Evolutionary conservation across 1,284 basidiomycete species (phyloP).

Genomic region (Coriolopsis trogii): DNA sequence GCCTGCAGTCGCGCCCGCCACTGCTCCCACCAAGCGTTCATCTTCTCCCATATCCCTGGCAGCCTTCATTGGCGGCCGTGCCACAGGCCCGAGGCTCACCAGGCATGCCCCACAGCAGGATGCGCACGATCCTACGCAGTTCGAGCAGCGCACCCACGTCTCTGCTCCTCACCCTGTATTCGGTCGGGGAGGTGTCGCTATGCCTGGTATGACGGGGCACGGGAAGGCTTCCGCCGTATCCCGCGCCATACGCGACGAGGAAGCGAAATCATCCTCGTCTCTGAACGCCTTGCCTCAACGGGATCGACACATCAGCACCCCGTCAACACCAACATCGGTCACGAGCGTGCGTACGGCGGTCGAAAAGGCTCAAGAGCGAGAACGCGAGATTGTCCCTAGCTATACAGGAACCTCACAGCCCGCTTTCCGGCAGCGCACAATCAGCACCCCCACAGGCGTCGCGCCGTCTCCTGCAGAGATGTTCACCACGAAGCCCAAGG

Average conservation of each 20-base stretch:
- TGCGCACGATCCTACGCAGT: slow-evolving; percentile 63
- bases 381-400: slow-evolving; percentile 25
- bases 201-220: slow-evolving; percentile 63
- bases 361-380: slow-evolving; percentile 7
- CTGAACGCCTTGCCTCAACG: slow-evolving; percentile 17
- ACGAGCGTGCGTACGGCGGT: slow-evolving; percentile 20
- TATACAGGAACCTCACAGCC: slow-evolving; percentile 20
- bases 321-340: slow-evolving; percentile 40
- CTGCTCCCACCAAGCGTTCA: slow-evolving; percentile 21
- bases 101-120: slow-evolving; percentile 72
- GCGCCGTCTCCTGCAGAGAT: slow-evolving; percentile 14
- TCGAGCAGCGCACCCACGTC: slow-evolving; percentile 57
- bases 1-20: slow-evolving; percentile 5
- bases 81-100: slow-evolving; percentile 70
- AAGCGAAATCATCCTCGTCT: slow-evolving; percentile 6
- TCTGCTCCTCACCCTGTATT: slow-evolving; percentile 71
- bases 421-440: slow-evolving; percentile 41
- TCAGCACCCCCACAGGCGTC: slow-evolving; percentile 33
- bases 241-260: slow-evolving; percentile 20
- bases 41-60: slow-evolving; percentile 67
- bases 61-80: slow-evolving; percentile 75
- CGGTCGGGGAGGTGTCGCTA: slow-evolving; percentile 69
- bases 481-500: slow-evolving; percentile 14
- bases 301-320: slow-evolving; percentile 38
- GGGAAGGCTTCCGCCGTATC: slow-evolving; percentile 24